These are phyloP conservation scores for Entophlyctis luteolus DNA, from an alignment of 192 early-diverging fungal species.

Conservation along the genomic window DNA sequence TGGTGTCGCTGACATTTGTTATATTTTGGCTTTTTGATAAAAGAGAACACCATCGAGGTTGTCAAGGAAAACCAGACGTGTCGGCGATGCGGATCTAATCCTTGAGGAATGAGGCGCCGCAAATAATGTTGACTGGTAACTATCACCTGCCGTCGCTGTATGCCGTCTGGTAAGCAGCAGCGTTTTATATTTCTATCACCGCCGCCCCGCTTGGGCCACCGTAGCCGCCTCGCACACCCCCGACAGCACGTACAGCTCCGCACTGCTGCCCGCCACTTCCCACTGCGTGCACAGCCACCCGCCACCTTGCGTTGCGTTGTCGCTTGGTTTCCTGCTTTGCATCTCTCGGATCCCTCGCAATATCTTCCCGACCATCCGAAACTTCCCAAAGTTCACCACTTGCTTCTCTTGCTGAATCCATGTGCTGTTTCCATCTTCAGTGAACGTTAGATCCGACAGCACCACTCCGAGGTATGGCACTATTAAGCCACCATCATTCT, in stretches of 20 bases:
- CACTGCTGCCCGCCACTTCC: constrained; percentile 35
- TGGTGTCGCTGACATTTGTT: too few relatives aligned
- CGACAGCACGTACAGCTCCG: constrained; percentile 38
- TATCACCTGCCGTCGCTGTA: too few relatives aligned
- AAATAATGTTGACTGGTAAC: too few relatives aligned
- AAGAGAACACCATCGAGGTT: too few relatives aligned
- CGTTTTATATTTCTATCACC: too few relatives aligned
- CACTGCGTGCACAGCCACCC: constrained; percentile 33
- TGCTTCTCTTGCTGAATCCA: constrained; percentile 20
- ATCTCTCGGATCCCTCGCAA: constrained; percentile 20
- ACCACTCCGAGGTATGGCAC: constrained; percentile 78
- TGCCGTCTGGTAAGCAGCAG: too few relatives aligned
- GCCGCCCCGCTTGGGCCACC: too few relatives aligned
- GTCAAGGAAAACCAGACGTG: too few relatives aligned
- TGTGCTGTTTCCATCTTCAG: constrained; percentile 77
- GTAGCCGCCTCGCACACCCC: constrained; percentile 33
- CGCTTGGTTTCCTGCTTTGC: constrained; percentile 32
- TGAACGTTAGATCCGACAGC: constrained; percentile 78
- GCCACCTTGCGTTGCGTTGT: constrained; percentile 28
- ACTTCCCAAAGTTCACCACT: constrained; percentile 47
- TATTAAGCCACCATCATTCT: too few relatives aligned
- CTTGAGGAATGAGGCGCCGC: too few relatives aligned
- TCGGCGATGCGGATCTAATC: too few relatives aligned
- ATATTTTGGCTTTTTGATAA: too few relatives aligned
- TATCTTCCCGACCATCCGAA: constrained; percentile 37